These are phyloP conservation scores for Pleurotus djamor DNA, from an alignment of 768 basidiomycete genomes.

Conservation along the genomic window DNA sequence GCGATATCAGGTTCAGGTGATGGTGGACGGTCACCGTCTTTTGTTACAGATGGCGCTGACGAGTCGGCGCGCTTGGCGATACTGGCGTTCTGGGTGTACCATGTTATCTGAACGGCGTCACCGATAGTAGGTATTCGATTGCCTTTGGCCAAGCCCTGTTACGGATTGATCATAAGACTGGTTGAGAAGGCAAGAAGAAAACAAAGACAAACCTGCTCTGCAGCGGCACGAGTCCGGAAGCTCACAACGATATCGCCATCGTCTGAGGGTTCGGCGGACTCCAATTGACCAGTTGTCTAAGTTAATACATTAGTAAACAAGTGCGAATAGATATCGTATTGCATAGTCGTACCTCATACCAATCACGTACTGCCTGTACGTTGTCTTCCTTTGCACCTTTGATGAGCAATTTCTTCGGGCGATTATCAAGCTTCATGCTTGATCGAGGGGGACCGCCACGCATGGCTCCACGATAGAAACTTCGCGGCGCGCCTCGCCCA, in stretches of 20 bases:
- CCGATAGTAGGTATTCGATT: conserved; percentile 54
- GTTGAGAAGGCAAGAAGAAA: background rate
- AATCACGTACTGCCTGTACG: conserved; percentile 66
- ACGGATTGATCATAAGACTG: conserved; percentile 10
- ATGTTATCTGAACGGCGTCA: conserved; percentile 64
- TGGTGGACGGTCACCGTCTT: conserved; percentile 13
- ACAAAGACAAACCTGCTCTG: conserved; percentile 61
- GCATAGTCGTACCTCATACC: conserved; percentile 88
- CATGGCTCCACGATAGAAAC: conserved; percentile 58
- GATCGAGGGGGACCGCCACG: conserved; percentile 66
- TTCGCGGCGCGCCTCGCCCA: conserved; percentile 53
- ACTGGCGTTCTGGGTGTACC: conserved; percentile 43
- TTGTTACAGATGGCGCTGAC: conserved; percentile 3
- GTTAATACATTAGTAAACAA: no score
- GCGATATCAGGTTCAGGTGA: conserved; percentile 22
- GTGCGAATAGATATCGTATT: no score
- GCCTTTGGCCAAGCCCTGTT: conserved; percentile 73
- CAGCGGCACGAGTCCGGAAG: conserved; percentile 70
- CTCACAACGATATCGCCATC: conserved; percentile 59
- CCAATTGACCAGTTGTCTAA: conserved; percentile 75
- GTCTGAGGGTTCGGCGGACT: conserved; percentile 55
- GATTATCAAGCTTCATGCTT: conserved; percentile 89
- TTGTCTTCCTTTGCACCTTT: conserved; percentile 58
- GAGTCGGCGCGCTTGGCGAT: conserved; percentile 13
- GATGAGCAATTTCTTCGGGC: conserved; percentile 77